Evolutionary conservation across 768 basidiomycete species (phyloP), one percentile per base, ranked within the genome.

Genomic region (Pholiota molesta): DNA sequence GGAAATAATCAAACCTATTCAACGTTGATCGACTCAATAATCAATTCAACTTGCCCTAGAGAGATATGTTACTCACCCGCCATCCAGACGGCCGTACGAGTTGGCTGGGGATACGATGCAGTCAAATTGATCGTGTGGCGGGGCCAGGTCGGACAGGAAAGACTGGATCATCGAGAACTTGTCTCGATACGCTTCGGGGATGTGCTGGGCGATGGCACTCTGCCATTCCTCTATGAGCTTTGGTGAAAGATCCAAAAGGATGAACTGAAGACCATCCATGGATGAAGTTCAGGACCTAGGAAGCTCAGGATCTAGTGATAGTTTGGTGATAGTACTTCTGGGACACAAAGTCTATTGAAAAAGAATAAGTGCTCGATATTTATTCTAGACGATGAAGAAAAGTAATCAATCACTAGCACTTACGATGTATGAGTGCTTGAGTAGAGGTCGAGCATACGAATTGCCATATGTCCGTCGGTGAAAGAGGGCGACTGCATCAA

Each of bases 71-170:
- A 51, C n/a, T 19, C 40, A 44, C 44, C 67, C 64, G 11, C 69
- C 69, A 16, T 70, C 69, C 51, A 70, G 35, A 5, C 59, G 57
- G 11, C 64, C 69, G 31, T 66, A 70, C 9, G 65, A 68, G 61
- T 70, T 70, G 26, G 69, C 67, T 8, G 67, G 69, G 3, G 69
- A 70, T 35, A 70, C 69, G 57, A 67, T 67, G 56, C 69, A 70
- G 54, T 70, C 67, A 39, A 65, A 68, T 35, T 55, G 51, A 0
- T 61, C 54, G 42, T 65, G 13, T 0, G 55, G 55, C 10, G 44
- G 44, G 0, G 52, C 42, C 1, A 66, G 23, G 17, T 63, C 62
- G 35, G 55, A 40, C 19, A 66, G 33, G 5, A 21, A 55, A 7
- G 63, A 55, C 3, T 59, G 35, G 3, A 69, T 26, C 39, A 62